Base-by-base conservation (phyloP, 1,284 basidiomycete genomes). In the Inonotus obliquus region DNA sequence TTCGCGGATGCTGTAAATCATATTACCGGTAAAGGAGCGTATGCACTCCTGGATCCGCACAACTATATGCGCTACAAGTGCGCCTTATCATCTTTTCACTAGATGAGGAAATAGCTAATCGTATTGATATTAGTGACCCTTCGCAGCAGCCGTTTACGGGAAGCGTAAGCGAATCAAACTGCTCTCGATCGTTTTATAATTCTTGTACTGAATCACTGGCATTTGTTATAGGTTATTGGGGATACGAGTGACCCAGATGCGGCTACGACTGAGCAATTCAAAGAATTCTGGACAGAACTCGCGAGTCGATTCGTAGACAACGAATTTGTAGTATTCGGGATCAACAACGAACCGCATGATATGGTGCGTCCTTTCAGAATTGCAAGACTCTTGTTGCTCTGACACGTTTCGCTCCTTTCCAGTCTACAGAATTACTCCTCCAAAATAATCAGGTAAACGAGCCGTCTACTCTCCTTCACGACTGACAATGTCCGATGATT, bases 61-160 rank as follows among this genome's bases (percentile, higher is more conserved):
- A 80, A 79, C 60, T 80, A 80, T 62, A 80, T 80, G 78, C 73
- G 77, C 53, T 78, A 77, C 71, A 77, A 77, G 77, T 78, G 52
- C 56, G 69, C 60, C 13, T 13, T 21, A 25, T 38, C 21, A 32
- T 21, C 17, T 35, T n/a, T 44, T 27, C 35, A 23, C 38, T 29
- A 13, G 14, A 10, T 39, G 23, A 17, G 2, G 29, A 10, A 54
- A 9, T 35, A 19, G 19, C 14, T 35, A 53, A 45, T 32, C 21
- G 23, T 9, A 44, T 13, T 56, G 17, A 14, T 44, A 21, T n/a
- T 47, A 80, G 77, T 53, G 77, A 79, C 61, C 77, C 78, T 0
- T 80, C 78, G 3, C 64, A 63, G 38, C 78, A 80, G 61, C 78
- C 78, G 3, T 72, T 71, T 61, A 73, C 72, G 13, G 78, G 78